Base-by-base conservation (phyloP, 148 eudicot species). In the Dysphania ambrosioides region DNA sequence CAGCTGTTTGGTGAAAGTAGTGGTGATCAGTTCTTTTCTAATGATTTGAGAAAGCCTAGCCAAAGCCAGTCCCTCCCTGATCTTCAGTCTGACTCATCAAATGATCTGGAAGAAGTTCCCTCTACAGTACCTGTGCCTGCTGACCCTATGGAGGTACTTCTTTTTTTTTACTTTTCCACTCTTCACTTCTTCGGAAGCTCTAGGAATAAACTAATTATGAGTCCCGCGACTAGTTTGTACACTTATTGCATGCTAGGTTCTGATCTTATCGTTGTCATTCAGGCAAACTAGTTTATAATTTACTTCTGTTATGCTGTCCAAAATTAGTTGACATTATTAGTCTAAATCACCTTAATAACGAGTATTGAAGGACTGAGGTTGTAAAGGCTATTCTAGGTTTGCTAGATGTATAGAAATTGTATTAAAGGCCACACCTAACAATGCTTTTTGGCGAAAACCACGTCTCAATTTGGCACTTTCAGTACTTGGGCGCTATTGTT, bases 71-170 rank as follows among this genome's bases (percentile, higher is more conserved):
- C 85, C 71, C 65, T 79, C 30, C 83, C 81, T 68, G 79, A 73
- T 70, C 77, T 66, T 70, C 77, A 78, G 47, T 72, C 78, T 15
- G 71, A 60, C 62, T 38, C 78, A 68, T 44, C 92, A 49, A 69
- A 36, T 85, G 85, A 84, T 78, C 79, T 49, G 56, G 84, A 83
- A 51, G 75, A 79, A 60, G 83, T 79, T 71, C 63, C 81, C 13
- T 75, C 73, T 74, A 82, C 82, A 80, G 88, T 82, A 82, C 88
- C 88, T 79, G 91, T 87, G 16, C 77, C 85, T 69, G 73, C 89
- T 29, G 97, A 92, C 79, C 92, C 94, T 58, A 67, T 87, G 75
- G 98, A 95, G 93, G 97, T 92, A 85, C n/a, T n/a, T n/a, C n/a
- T 84, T 60, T 30, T 75, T 56, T 61, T 73, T 40, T 3, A n/a